These are phyloP conservation scores for Aspergillus homomorphus DNA, from an alignment of 495 filamentous ascomycete genomes.

Conservation along the genomic window DNA sequence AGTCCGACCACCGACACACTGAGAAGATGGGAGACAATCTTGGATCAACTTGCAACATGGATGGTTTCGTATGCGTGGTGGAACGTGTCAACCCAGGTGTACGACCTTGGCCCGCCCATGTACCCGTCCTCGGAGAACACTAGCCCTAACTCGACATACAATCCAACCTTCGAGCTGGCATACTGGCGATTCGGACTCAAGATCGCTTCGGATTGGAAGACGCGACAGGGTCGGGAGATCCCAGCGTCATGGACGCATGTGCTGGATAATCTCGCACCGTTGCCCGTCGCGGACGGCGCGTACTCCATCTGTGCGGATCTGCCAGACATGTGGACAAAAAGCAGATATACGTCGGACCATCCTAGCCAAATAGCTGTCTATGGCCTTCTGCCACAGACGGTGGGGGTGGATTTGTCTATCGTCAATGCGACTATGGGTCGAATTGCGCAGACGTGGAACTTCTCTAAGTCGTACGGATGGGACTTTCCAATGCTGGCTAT, in stretches of 20 bases:
- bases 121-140: slow-evolving; percentile 22
- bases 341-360: slow-evolving; percentile 12
- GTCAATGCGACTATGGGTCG: slow-evolving; percentile 10
- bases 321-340: slow-evolving; percentile 20
- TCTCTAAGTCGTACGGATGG: slow-evolving; percentile 16
- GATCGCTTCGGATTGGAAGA: slow-evolving; percentile 16
- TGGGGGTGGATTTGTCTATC: slow-evolving; percentile 5
- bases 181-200: slow-evolving; percentile 21
- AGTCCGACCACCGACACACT: not conserved
- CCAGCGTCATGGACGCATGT: slow-evolving; percentile 15
- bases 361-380: slow-evolving; percentile 14
- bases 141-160: slow-evolving; percentile 15
- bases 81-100: slow-evolving; percentile 17
- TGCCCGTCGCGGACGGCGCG: slow-evolving; percentile 16
- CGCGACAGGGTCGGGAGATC: slow-evolving; percentile 1
- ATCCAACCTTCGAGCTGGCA: slow-evolving; percentile 20
- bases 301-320: slow-evolving; percentile 19
- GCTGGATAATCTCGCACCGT: slow-evolving; percentile 15
- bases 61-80: slow-evolving; percentile 22
- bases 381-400: slow-evolving; percentile 16
- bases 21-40: slow-evolving; percentile 14
- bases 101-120: slow-evolving; percentile 21
- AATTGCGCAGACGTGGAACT: slow-evolving; percentile 14
- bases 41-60: slow-evolving; percentile 12
- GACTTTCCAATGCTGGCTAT: slow-evolving; percentile 21